Evolutionary conservation across 805 yeast genomes (phyloP), one percentile per base, ranked within the genome.

Genomic region (Kluyveromyces siamensis): DNA sequence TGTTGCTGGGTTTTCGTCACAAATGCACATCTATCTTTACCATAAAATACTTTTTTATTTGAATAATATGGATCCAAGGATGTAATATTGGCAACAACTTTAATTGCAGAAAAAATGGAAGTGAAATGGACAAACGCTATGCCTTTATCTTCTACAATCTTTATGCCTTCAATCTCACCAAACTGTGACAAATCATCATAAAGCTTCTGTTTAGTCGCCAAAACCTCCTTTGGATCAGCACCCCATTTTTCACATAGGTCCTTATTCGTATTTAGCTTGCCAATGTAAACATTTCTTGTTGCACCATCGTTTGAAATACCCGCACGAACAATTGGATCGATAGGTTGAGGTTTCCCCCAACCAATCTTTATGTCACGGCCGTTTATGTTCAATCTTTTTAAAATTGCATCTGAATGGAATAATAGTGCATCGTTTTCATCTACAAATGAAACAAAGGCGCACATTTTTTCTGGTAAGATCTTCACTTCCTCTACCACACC

Each of bases 1-100:
- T 90, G 96, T 68, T 89, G 96, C 68, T 93, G 97, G 16, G 96
- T 86, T 65, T 87, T 88, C 25, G 96, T 88, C 41, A 91, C 87
- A 60, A 88, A 88, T 2, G 96, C 96, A 71, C 93, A 87, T 67
- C 98, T 76, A 67, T 91, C 98, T 65, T 89, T 90, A 52, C 97
- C 98, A 61, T 87, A 90, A 59, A 80, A 87, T 40, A 95, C 84
- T 65, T 87, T 87, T 50, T 84, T 80, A 54, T 81, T 84, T 49
- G 76, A 72, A 72, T 89, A 91, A 59, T 81, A 81, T 37, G 81
- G 81, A 45, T 75, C 74, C 44, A 73, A 68, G 33, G 77, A 70
- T 1, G 91, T 86, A 48, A 93, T 72, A 50, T 79, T 79, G 45
- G 85, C 80, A 41, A 89, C 96, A 50, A 86, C 89, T 66, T 83